Percentiles rank a stretch among this genome's conserved stretches.
phyloP scores from a whole-genome alignment of 2,329 filamentous ascomycete genomes.

The Calonectria fujianensis region DNA sequence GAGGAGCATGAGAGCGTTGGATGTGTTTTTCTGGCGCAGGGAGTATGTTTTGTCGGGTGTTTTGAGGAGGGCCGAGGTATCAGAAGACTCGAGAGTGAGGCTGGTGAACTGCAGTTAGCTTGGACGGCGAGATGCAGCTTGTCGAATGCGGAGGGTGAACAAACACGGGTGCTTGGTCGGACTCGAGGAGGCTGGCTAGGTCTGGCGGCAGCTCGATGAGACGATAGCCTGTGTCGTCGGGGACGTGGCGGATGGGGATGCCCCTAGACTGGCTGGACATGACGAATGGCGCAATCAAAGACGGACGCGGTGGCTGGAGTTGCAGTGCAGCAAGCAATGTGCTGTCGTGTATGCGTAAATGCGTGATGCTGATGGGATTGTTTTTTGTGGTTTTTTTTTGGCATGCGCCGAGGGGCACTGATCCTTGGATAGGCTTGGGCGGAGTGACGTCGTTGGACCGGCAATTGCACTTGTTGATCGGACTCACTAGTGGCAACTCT shows the following conservation, averaged over 20 bases:
- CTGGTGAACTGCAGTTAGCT: slow-evolving; percentile 55
- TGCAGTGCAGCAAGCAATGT: slow-evolving; percentile 8
- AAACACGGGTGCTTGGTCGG: slow-evolving; percentile 72
- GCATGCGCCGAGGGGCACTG: slow-evolving; percentile 6
- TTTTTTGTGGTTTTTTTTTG: slow-evolving; percentile 6
- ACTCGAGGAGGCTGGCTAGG: slow-evolving; percentile 73
- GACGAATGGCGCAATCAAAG: slow-evolving; percentile 8
- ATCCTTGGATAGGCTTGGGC: neutral
- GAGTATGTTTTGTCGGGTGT: slow-evolving; percentile 72
- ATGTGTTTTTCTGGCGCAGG: slow-evolving; percentile 80
- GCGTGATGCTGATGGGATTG: slow-evolving; percentile 19
- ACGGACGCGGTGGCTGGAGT: neutral
- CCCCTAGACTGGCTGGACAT: slow-evolving; percentile 70
- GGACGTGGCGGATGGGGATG: slow-evolving; percentile 71
- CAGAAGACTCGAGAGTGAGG: slow-evolving; percentile 69
- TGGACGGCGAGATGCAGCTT: slow-evolving; percentile 2
- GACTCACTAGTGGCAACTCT: slow-evolving; percentile 4
- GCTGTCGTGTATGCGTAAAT: slow-evolving; percentile 9
- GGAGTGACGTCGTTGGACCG: slow-evolving; percentile 40
- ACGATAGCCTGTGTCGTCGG: slow-evolving; percentile 72
- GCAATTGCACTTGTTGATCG: slow-evolving; percentile 26
- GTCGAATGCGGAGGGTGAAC: slow-evolving; percentile 49
- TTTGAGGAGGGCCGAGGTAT: slow-evolving; percentile 70
- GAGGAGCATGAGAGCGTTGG: slow-evolving; percentile 78
- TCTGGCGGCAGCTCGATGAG: slow-evolving; percentile 78